Percentiles rank a stretch among this genome's conserved stretches.
phyloP scores from a whole-genome alignment of 768 basidiomycete genomes.

The Cystobasidiopsis lactophilus region DNA sequence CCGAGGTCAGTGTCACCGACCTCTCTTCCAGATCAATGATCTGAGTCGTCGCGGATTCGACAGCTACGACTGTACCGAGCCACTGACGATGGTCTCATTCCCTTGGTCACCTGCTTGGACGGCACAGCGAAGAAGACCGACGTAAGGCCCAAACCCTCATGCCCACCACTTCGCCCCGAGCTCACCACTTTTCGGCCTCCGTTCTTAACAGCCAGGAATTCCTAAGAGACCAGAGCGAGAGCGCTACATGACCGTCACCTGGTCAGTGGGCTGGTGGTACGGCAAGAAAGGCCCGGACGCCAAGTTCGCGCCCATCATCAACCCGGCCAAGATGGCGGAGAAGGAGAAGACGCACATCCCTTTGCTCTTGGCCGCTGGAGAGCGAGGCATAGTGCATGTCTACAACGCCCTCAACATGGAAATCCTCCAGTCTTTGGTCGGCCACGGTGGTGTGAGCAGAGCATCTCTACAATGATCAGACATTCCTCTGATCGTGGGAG shows the following conservation, averaged over 20 bases:
- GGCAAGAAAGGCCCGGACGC: not conserved
- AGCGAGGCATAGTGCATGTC: not conserved
- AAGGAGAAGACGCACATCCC: not conserved
- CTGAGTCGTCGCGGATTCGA: too few species aligned
- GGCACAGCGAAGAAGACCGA: not conserved
- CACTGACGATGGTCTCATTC: not conserved
- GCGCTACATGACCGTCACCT: not conserved
- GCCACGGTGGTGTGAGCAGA: not conserved
- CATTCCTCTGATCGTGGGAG: too few species aligned
- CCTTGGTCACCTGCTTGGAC: not conserved
- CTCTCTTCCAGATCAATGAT: too few species aligned
- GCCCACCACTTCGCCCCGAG: not conserved
- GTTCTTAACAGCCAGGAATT: not conserved
- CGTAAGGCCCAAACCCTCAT: not conserved
- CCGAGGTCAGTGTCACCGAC: not conserved
- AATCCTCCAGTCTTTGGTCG: not conserved
- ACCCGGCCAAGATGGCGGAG: too few species aligned
- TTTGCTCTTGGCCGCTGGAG: not conserved
- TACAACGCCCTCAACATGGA: not conserved
- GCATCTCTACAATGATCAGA: too few species aligned
- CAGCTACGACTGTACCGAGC: too few species aligned
- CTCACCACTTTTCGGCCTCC: too few species aligned
- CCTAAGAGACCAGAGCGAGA: not conserved
- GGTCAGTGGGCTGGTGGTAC: not conserved
- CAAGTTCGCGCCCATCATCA: too few species aligned